Conservation (phyloP, 1,284 basidiomycete genomes). For the Tetrapyrgos nigripes region DNA sequence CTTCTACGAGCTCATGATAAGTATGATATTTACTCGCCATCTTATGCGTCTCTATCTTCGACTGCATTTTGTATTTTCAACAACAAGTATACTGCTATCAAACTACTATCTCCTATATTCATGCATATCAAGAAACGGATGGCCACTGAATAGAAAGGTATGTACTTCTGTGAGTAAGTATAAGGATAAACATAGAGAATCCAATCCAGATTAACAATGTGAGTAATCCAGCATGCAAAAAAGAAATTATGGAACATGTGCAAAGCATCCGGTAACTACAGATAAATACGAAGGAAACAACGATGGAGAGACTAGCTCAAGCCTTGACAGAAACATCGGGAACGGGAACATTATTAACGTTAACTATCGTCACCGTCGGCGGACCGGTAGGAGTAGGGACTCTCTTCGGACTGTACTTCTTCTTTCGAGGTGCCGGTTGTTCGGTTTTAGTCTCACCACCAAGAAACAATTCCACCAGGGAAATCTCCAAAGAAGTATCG, state of each 20-base stretch:
- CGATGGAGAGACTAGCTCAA: background rate
- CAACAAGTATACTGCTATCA: background rate
- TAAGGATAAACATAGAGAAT: background rate
- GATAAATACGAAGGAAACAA: conserved; percentile 1
- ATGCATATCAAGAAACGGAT: background rate
- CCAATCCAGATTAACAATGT: background rate
- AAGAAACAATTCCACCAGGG: conserved; percentile 59
- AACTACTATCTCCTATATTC: background rate
- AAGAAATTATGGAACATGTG: background rate
- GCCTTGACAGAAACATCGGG: conserved; percentile 2
- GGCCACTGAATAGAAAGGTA: background rate
- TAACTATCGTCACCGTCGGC: no score
- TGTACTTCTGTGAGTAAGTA: no score
- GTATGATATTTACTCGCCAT: background rate
- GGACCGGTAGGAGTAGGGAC: conserved; percentile 2
- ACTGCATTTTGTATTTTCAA: background rate
- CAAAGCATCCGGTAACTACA: background rate
- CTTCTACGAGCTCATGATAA: conserved; percentile 14
- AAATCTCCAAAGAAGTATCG: conserved; percentile 46
- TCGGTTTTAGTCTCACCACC: conserved; percentile 37
- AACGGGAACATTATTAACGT: background rate
- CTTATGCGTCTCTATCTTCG: background rate
- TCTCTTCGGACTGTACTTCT: conserved; percentile 18
- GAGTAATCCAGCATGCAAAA: background rate
- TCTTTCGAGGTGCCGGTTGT: conserved; percentile 15